These are phyloP conservation scores for Phytophthora pluvialis DNA, from an alignment of 352 stramenopile species.

Conservation along the genomic window DNA sequence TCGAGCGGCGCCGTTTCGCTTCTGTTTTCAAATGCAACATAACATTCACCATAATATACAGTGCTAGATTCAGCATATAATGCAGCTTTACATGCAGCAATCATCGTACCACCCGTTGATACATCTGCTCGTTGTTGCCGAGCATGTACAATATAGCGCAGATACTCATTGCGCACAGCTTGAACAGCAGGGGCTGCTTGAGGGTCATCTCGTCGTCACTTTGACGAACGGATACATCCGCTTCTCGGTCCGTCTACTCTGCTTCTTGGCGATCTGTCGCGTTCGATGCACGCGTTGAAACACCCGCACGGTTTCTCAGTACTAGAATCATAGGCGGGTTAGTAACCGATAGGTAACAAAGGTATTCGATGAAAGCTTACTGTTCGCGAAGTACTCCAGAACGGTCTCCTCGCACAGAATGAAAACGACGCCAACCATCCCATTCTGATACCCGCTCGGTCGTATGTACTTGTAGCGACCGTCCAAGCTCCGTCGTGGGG, in stretches of 20 bases:
- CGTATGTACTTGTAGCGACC: conserved; percentile 15
- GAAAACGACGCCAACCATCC: too few relatives aligned
- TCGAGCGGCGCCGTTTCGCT: too few relatives aligned
- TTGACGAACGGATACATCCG: neutral
- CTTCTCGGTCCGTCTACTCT: neutral
- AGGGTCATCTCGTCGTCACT: too few relatives aligned
- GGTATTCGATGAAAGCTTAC: neutral
- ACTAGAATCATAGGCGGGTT: neutral
- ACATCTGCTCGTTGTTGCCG: neutral
- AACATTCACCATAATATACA: too few relatives aligned
- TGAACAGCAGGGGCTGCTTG: too few relatives aligned
- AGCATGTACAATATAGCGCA: conserved; percentile 5
- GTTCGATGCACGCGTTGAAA: too few relatives aligned
- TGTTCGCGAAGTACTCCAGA: conserved; percentile 18
- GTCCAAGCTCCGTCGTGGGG: conserved; percentile 8
- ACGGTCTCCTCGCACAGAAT: conserved; percentile 1
- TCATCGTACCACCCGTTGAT: too few relatives aligned
- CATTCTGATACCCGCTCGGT: neutral
- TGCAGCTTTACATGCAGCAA: too few relatives aligned
- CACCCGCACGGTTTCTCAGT: too few relatives aligned
- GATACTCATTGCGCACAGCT: neutral
- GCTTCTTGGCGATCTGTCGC: too few relatives aligned
- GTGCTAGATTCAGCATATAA: neutral
- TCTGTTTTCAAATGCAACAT: too few relatives aligned
- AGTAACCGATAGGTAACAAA: too few relatives aligned